A percentile compares a stretch with the other conserved stretches of the same genome.
Conservation (phyloP, 2,329 filamentous ascomycete species). For the Apiospora kogelbergensis region DNA sequence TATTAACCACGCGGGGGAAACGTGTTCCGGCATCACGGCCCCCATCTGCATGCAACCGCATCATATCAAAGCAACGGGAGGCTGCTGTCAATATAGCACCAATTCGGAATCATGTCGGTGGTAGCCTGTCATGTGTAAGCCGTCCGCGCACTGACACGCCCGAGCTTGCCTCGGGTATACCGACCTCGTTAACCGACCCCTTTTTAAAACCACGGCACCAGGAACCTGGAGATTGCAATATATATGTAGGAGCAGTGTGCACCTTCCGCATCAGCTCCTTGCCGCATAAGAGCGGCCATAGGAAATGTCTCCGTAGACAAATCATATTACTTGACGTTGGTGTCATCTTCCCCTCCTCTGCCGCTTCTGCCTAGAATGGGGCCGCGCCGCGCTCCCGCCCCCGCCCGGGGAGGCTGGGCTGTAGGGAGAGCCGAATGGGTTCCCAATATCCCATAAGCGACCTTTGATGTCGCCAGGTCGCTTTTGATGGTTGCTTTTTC, state of each 20-base stretch:
- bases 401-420: not conserved
- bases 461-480: not conserved
- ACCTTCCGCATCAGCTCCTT: not conserved
- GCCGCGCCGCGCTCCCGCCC: not conserved
- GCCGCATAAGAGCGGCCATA: not conserved
- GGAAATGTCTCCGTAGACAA: not conserved
- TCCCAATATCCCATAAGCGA: not conserved
- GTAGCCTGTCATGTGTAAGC: not conserved
- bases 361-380: constrained; percentile 3
- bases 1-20: not conserved
- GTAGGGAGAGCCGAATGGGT: not conserved
- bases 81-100: not conserved
- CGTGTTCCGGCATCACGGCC: not conserved
- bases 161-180: not conserved
- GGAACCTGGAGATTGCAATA: not conserved
- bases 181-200: not conserved
- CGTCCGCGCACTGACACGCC: not conserved
- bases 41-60: not conserved
- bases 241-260: not conserved
- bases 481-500: not conserved
- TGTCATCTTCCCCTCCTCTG: not conserved
- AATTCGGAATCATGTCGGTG: not conserved
- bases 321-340: not conserved
- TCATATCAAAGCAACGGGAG: not conserved
- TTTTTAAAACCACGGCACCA: not conserved